Percentiles rank a stretch among this genome's conserved stretches.
Evolutionary conservation across 805 yeast genomes (phyloP).

Genomic region (Komagataella kurtzmanii): DNA sequence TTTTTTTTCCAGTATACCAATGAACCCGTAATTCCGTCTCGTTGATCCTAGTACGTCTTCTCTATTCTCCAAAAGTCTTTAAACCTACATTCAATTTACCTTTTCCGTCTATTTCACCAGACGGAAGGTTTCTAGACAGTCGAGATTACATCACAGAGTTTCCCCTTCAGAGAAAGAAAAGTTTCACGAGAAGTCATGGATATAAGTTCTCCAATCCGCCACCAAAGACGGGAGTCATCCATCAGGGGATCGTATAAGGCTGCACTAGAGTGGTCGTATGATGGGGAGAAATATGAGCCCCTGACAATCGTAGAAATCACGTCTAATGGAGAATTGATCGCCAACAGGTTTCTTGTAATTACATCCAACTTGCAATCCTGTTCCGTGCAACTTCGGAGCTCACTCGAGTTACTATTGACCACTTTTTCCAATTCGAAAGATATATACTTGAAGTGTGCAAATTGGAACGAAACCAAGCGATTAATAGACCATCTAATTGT

Average conservation of each 20-base stretch:
- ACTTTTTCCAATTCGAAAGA: slow-evolving; percentile 24
- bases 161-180: not conserved
- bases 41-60: not conserved
- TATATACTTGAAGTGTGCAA: slow-evolving; percentile 16
- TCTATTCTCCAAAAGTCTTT: not conserved
- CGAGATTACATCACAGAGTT: not conserved
- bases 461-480: slow-evolving; percentile 22
- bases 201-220: not conserved
- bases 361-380: slow-evolving; percentile 16
- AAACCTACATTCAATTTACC: not conserved
- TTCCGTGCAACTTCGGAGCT: slow-evolving; percentile 12
- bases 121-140: not conserved
- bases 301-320: slow-evolving; percentile 11
- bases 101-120: not conserved
- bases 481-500: slow-evolving; percentile 27
- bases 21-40: not conserved
- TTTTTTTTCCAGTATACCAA: not conserved
- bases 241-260: slow-evolving; percentile 1
- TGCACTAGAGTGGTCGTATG: slow-evolving; percentile 11
- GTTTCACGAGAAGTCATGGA: not conserved
- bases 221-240: not conserved
- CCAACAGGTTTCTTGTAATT: slow-evolving; percentile 10
- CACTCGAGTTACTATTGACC: slow-evolving; percentile 27
- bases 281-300: slow-evolving; percentile 3
- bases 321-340: slow-evolving; percentile 12